These are phyloP conservation scores for Amyloporia xantha DNA, from an alignment of 768 basidiomycete species.

Conservation along the genomic window DNA sequence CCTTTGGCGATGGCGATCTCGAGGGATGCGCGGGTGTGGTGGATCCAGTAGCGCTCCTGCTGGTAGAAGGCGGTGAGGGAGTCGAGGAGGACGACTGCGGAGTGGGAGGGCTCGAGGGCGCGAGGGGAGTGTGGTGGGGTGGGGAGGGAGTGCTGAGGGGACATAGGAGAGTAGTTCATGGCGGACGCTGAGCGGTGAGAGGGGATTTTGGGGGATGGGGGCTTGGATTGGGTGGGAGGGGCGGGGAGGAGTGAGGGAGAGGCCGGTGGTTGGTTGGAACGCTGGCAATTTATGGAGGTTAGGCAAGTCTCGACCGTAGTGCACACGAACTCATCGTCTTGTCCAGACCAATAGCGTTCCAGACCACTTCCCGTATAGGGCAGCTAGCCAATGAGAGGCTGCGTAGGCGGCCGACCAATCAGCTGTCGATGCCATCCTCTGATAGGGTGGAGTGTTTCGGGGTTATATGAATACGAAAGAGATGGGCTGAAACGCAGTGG, in stretches of 20 bases:
- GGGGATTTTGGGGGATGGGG: slow-evolving; percentile 2
- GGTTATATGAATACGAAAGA: background rate
- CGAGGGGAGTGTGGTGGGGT: slow-evolving; percentile 27
- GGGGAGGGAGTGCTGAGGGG: slow-evolving; percentile 21
- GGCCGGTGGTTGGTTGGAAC: slow-evolving; percentile 10
- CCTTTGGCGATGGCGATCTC: slow-evolving; percentile 38
- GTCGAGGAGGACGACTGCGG: slow-evolving; percentile 54
- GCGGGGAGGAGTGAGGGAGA: slow-evolving; percentile 10
- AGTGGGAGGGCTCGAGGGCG: slow-evolving; percentile 15
- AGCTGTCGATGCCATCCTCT: slow-evolving; percentile 2
- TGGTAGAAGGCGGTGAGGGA: slow-evolving; percentile 62
- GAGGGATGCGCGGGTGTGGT: slow-evolving; percentile 55
- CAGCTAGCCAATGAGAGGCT: slow-evolving; percentile 20
- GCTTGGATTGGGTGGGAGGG: slow-evolving; percentile 23
- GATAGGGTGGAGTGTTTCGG: background rate
- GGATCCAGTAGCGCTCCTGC: slow-evolving; percentile 66
- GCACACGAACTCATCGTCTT: slow-evolving; percentile 4
- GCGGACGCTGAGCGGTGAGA: slow-evolving; percentile 2
- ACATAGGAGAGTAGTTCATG: slow-evolving; percentile 19
- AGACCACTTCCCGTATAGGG: slow-evolving; percentile 7
- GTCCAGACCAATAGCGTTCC: slow-evolving; percentile 22
- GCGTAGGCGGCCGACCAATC: slow-evolving; percentile 15
- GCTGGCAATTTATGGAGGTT: slow-evolving; percentile 16
- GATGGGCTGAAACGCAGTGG: too few relatives aligned
- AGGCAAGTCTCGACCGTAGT: slow-evolving; percentile 21